Conservation (phyloP, 176 grass and related monocot genomes). For the Hsuehochloa calcarea region DNA sequence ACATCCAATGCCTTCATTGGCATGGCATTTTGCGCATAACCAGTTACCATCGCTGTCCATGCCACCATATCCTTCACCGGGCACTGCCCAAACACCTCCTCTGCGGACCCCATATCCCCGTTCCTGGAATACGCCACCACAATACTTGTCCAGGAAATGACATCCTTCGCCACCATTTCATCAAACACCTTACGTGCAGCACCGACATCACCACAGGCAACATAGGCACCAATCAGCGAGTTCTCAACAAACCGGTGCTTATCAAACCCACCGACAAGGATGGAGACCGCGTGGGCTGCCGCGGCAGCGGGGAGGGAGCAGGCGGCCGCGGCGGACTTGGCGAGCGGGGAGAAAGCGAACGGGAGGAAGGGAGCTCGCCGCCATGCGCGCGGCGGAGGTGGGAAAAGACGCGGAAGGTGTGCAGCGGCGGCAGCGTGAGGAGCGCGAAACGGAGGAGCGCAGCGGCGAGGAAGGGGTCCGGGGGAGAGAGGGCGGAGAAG, state of each 20-base stretch:
- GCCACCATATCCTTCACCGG: conserved; percentile 59
- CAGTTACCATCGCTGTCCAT: conserved; percentile 58
- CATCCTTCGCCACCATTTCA: conserved; percentile 49
- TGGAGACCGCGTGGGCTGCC: conserved; percentile 22
- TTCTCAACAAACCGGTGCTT: conserved; percentile 55
- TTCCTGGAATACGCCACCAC: conserved; percentile 49
- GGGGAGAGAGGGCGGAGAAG: conserved; percentile 27
- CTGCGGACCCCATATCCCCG: conserved; percentile 34
- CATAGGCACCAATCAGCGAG: conserved; percentile 45
- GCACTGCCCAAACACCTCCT: conserved; percentile 42
- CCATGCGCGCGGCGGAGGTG: conserved; percentile 13
- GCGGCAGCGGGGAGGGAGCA: conserved; percentile 48
- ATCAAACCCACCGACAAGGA: conserved; percentile 49
- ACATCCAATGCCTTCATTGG: conserved; percentile 41
- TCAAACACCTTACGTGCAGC: conserved; percentile 54
- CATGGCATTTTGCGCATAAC: conserved; percentile 58
- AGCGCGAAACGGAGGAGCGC: conserved; percentile 47
- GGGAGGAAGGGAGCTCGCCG: conserved; percentile 47
- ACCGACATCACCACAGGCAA: conserved; percentile 6
- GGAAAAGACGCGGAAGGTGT: conserved; percentile 52
- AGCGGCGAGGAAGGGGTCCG: conserved; percentile 49
- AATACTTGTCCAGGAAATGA: conserved; percentile 58
- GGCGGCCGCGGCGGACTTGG: conserved; percentile 41
- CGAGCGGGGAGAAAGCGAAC: conserved; percentile 43
- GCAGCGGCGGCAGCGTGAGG: conserved; percentile 31